These are phyloP conservation scores for Pseudonitzschia pungens DNA, from an alignment of 108 stramenopile genomes.

Conservation along the genomic window DNA sequence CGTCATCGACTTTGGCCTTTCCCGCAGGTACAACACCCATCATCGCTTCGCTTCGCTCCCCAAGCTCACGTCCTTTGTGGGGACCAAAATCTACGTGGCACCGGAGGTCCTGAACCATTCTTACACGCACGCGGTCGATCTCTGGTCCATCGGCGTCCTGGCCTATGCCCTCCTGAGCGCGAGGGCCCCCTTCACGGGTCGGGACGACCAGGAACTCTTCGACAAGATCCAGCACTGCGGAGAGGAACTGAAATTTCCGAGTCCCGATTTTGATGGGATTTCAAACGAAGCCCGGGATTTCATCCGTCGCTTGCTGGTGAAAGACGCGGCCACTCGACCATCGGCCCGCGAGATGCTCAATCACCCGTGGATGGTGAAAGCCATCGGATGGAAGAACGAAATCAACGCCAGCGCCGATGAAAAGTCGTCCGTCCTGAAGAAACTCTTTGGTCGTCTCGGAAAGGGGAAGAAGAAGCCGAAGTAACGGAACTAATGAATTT, in stretches of 20 bases:
- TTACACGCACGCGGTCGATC: conserved; percentile 64
- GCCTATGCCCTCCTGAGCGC: conserved; percentile 82
- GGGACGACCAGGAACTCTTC: conserved; percentile 33
- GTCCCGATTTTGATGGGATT: conserved; percentile 37
- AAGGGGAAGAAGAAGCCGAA: neutral
- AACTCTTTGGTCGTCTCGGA: neutral
- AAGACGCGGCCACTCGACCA: conserved; percentile 33
- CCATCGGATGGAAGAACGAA: neutral
- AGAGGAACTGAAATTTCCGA: conserved; percentile 25
- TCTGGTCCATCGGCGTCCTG: conserved; percentile 92
- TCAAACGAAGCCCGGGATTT: conserved; percentile 52
- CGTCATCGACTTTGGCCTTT: conserved; percentile 92
- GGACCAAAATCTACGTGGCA: conserved; percentile 77
- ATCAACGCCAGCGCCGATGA: neutral
- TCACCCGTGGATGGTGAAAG: conserved; percentile 46
- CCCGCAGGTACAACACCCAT: conserved; percentile 34
- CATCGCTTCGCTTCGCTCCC: neutral
- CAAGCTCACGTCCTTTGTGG: conserved; percentile 27
- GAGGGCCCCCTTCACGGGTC: conserved; percentile 71
- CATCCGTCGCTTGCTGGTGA: conserved; percentile 36
- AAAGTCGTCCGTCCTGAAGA: neutral
- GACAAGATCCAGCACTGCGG: conserved; percentile 12
- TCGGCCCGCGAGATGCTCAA: conserved; percentile 40
- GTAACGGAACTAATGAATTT: neutral
- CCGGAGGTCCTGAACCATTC: conserved; percentile 50